Base-by-base conservation (phyloP, 371 early-diverging fungal genomes). In the Syncephalastrum monosporum region DNA sequence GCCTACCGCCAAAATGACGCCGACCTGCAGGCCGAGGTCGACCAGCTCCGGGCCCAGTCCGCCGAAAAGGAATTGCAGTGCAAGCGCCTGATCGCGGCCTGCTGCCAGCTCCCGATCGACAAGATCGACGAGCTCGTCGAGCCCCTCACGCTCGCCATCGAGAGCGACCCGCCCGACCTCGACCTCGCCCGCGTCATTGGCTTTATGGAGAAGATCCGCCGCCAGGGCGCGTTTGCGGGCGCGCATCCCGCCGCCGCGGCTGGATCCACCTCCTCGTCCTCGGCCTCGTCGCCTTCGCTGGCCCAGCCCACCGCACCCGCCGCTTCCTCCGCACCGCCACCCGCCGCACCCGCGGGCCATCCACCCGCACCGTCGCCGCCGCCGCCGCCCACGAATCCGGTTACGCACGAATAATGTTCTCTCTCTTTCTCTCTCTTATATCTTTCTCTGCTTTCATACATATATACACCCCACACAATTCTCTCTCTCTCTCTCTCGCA, bases 31-130 rank as follows among this genome's bases (percentile, higher is more conserved):
- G 24, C 58, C 17, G 80, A 85, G 50, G 47, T 82, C 33, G 67
- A 61, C 13, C 55, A 60, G 27, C 49, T 69, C 19, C 71, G 60
- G 48, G 65, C 56, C 10, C 68, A 65, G 19, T 65, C 74, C 6
- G 58, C 67, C 21, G 77, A 81, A 44, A 74, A 75, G 38, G 90
- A 89, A 47, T 50, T 79, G 43, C 77, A 80, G 41, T 90, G 86
- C 69, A 81, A 82, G 67, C 69, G 78, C 23, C 74, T 92, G 51
- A 88, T 92, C 64, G 82, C 89, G 5, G 76, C 83, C 5, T 86
- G 90, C 56, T 89, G 89, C 57, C 74, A 78, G 47, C 72, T 90
- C 10, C 78, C 83, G 0, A 54, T 86, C 24, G 86, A 87, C 13
- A 72, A 83, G 48, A 85, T 92, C 0, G 89, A 87, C 49, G 75